Evolutionary conservation across 176 grass and related monocot genomes (phyloP), one percentile per base, ranked within the genome.

Genomic region (Phoenix dactylifera): DNA sequence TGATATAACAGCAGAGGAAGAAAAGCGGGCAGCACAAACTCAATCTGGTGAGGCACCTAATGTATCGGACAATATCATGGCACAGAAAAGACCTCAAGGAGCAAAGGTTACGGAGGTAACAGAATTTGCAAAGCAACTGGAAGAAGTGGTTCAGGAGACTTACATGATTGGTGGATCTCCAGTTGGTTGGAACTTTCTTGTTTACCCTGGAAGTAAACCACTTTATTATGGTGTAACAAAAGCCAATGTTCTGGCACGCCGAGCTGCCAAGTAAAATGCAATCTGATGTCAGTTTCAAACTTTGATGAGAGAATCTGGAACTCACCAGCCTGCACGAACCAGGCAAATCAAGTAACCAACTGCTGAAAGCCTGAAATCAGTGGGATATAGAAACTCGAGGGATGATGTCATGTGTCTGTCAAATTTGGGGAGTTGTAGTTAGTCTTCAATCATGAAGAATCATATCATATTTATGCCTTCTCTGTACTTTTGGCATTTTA

Each of bases 151-250:
- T 28, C 76, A 69, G 71, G 79, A 88, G 17, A 83, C 83, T 63
- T 98, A 88, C 63, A 67, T 86, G 50, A 69, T 92, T 22, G 93
- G 93, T 64, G 84, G 93, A 66, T 98, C 93, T 32, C 85, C 88
- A 25, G 51, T 86, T 66, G 82, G 82, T 51, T 92, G 84, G 79
- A 98, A 98, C 68, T 98, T 83, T 51, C 67, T 91, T 56, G 70
- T 76, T 73, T 92, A 86, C 68, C 71, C 84, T 63, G 35, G 35
- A 44, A 44, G 35, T 9, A 44, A 44, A 44, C 9, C 35, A 14
- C 0, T 44, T 44, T 44, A 83, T 72, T 83, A 79, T 20, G 93
- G 87, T 22, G 66, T 77, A 26, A 88, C 72, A 32, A 92, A 76
- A 86, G 76, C 54, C 70, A 77, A 85, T 58, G 72, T 59, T 59